Evolutionary conservation across 768 basidiomycete genomes (phyloP).

Genomic region (Leccinellum rugosiceps): DNA sequence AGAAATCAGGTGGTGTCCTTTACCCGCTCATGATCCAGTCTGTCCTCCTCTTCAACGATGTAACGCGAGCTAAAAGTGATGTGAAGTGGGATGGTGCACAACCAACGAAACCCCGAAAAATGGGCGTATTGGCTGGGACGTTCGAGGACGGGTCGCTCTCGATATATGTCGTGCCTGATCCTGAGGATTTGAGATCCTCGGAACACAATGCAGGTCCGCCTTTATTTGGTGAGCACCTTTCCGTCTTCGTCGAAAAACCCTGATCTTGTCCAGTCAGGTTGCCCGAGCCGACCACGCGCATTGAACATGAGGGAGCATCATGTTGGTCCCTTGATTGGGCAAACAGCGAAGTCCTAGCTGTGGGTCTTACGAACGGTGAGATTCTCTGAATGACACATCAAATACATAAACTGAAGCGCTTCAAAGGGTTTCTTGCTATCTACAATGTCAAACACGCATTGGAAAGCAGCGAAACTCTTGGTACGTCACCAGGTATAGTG

Average conservation of each 20-base stretch:
- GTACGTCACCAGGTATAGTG: conserved; percentile 23
- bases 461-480: conserved; percentile 26
- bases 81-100: conserved; percentile 19
- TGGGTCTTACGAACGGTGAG: conserved; percentile 81
- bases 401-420: not conserved
- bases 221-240: conserved; percentile 46
- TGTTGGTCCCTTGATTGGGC: conserved; percentile 89
- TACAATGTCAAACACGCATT: conserved; percentile 51
- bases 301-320: conserved; percentile 73
- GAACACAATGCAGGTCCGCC: conserved; percentile 34
- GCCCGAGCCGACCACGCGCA: conserved; percentile 61
- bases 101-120: conserved; percentile 44
- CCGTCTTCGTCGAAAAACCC: not conserved
- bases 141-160: conserved; percentile 87
- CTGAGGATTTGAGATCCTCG: conserved; percentile 43
- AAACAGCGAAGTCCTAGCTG: conserved; percentile 76
- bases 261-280: conserved; percentile 44
- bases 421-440: conserved; percentile 53
- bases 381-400: not conserved
- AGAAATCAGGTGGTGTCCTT: conserved; percentile 90
- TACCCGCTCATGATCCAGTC: conserved; percentile 71
- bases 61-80: not conserved
- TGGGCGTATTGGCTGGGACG: conserved; percentile 81
- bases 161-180: conserved; percentile 78
- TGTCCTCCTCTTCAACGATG: conserved; percentile 13